Conservation (phyloP, 345 rosid genomes). For the Passiflora organensis region DNA sequence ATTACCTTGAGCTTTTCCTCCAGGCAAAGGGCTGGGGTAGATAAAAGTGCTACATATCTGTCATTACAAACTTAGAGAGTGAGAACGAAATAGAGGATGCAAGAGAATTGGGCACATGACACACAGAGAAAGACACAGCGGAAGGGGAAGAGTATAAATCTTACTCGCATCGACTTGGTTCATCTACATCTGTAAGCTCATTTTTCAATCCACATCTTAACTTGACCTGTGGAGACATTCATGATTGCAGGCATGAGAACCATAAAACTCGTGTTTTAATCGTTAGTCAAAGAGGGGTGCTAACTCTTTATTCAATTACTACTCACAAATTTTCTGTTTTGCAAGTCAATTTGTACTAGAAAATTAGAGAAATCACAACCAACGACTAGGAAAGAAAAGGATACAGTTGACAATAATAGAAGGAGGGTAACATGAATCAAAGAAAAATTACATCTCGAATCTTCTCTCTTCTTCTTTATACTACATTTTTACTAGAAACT, state of each 20-base stretch:
- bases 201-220: conserved; percentile 81
- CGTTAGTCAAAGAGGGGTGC: too few species aligned
- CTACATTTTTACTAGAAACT: too few species aligned
- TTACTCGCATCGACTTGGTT: conserved; percentile 99
- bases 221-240: conserved; percentile 44
- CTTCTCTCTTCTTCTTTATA: not conserved
- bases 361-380: too few species aligned
- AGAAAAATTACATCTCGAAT: not conserved
- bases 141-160: conserved; percentile 12
- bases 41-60: conserved; percentile 68
- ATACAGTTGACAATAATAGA: too few species aligned
- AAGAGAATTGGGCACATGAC: not conserved
- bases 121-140: not conserved
- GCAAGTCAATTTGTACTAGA: too few species aligned
- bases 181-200: conserved; percentile 78
- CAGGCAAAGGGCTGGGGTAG: conserved; percentile 69
- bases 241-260: conserved; percentile 8
- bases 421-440: too few species aligned
- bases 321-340: too few species aligned
- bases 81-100: conserved; percentile 3
- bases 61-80: conserved; percentile 13
- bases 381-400: too few species aligned
- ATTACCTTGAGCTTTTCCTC: conserved; percentile 74
- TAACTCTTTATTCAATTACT: too few species aligned
- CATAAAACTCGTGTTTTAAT: not conserved